Percentiles rank a stretch among this genome's conserved stretches.
Conservation (phyloP, 352 stramenopile genomes). For the Globisporangium nodosum region DNA sequence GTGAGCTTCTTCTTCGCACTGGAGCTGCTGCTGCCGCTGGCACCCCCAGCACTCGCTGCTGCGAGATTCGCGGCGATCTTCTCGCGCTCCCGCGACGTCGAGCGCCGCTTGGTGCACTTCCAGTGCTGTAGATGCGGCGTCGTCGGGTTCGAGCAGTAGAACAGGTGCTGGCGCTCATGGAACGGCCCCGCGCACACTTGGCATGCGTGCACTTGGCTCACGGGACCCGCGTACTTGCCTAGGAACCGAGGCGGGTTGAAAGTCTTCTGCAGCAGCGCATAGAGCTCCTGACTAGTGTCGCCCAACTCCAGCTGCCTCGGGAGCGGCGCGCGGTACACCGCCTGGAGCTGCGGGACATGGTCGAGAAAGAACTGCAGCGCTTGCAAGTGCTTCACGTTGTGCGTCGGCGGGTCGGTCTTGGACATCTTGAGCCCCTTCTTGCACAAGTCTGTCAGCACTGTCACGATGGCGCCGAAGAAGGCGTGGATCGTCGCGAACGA, state of each 20-base stretch:
- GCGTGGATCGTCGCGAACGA: slow-evolving; percentile 33
- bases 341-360: slow-evolving; percentile 57
- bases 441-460: slow-evolving; percentile 43
- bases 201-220: slow-evolving; percentile 54
- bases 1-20: slow-evolving; percentile 57
- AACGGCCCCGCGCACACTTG: slow-evolving; percentile 69
- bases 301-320: slow-evolving; percentile 25
- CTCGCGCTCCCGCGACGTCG: slow-evolving; percentile 17
- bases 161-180: slow-evolving; percentile 66
- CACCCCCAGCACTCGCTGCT: not conserved
- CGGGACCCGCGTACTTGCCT: slow-evolving; percentile 46
- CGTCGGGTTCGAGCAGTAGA: slow-evolving; percentile 51
- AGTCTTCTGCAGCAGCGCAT: slow-evolving; percentile 38
- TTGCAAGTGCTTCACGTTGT: slow-evolving; percentile 58
- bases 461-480: slow-evolving; percentile 35
- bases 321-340: slow-evolving; percentile 32
- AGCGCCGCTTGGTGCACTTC: slow-evolving; percentile 65
- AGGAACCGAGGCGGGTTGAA: slow-evolving; percentile 54
- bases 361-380: slow-evolving; percentile 63
- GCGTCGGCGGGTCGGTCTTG: slow-evolving; percentile 47
- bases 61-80: slow-evolving; percentile 17
- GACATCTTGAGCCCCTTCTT: slow-evolving; percentile 39
- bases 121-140: slow-evolving; percentile 64
- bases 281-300: slow-evolving; percentile 42
- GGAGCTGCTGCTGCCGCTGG: not conserved